Evolutionary conservation across 2,329 filamentous ascomycete genomes (phyloP).

Genomic region (Verticillium nubilum): DNA sequence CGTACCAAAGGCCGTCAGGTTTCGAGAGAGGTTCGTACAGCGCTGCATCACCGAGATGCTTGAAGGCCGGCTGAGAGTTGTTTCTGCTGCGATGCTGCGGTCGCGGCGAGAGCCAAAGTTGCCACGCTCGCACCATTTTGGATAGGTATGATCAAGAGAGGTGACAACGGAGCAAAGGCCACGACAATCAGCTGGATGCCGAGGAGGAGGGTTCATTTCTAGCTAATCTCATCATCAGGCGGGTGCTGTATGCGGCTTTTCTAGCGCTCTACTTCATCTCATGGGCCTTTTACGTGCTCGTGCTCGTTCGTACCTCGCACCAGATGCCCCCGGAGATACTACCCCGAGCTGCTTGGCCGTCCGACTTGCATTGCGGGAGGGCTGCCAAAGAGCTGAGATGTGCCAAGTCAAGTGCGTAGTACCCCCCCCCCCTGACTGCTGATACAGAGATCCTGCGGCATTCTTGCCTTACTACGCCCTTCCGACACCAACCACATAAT

Average conservation of each 20-base stretch:
- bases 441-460: not conserved
- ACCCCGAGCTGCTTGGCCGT: not conserved
- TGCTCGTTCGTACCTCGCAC: not conserved
- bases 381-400: not conserved
- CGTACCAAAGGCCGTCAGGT: slow-evolving; percentile 3
- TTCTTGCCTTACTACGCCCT: not conserved
- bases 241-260: not conserved
- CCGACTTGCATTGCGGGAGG: not conserved
- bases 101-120: slow-evolving; percentile 13
- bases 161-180: not conserved
- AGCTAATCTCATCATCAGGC: not conserved
- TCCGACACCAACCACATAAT: not conserved
- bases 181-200: not conserved
- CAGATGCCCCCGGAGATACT: not conserved
- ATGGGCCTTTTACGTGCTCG: not conserved
- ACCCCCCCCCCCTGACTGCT: not conserved
- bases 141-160: not conserved
- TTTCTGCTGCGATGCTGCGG: slow-evolving; percentile 6
- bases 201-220: not conserved
- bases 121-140: slow-evolving; percentile 11
- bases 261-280: not conserved
- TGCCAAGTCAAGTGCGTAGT: not conserved
- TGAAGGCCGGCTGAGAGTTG: not conserved
- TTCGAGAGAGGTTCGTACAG: slow-evolving; percentile 6
- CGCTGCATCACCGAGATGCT: slow-evolving; percentile 2